phyloP scores from a whole-genome alignment of 1,139 yeast species.

The Taphrina deformans region DNA sequence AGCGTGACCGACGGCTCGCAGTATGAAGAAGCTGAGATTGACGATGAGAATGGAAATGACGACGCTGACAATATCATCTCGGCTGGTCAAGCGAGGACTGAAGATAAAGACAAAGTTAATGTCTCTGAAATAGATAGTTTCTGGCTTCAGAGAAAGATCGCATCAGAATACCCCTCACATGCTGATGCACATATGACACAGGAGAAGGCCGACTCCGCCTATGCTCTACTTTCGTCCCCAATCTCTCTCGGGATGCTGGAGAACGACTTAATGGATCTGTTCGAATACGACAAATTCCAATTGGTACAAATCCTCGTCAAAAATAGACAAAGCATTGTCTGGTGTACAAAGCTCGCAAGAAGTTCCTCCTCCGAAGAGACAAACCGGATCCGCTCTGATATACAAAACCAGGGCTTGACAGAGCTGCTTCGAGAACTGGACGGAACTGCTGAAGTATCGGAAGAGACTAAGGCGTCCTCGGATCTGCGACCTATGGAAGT shows the following conservation, averaged over 20 bases:
- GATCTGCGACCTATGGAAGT: conserved; percentile 45
- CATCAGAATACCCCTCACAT: conserved; percentile 43
- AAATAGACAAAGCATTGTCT: conserved; percentile 58
- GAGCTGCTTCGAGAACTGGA: conserved; percentile 44
- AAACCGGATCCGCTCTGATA: conserved; percentile 44
- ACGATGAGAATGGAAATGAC: conserved; percentile 42
- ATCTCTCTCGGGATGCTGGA: conserved; percentile 53
- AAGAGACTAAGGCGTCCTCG: conserved; percentile 41
- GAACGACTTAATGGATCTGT: conserved; percentile 53
- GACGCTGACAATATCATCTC: conserved; percentile 36
- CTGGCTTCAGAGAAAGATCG: conserved; percentile 54
- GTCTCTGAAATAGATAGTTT: conserved; percentile 52
- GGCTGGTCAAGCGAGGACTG: conserved; percentile 14
- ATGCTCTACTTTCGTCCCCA: conserved; percentile 46
- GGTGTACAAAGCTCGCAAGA: conserved; percentile 54
- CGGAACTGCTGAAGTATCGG: conserved; percentile 39
- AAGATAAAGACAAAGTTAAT: conserved; percentile 39
- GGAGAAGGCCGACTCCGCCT: conserved; percentile 44
- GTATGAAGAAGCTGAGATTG: conserved; percentile 44
- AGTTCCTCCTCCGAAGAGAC: conserved; percentile 48
- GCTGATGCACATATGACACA: conserved; percentile 49
- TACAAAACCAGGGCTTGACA: conserved; percentile 46
- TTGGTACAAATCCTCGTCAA: conserved; percentile 54
- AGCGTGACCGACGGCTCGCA: conserved; percentile 44
- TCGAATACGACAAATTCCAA: conserved; percentile 53